A percentile compares a stretch with the other conserved stretches of the same genome.
These are phyloP conservation scores for Kwoniella europaea DNA, from an alignment of 768 basidiomycete species.

Conservation along the genomic window DNA sequence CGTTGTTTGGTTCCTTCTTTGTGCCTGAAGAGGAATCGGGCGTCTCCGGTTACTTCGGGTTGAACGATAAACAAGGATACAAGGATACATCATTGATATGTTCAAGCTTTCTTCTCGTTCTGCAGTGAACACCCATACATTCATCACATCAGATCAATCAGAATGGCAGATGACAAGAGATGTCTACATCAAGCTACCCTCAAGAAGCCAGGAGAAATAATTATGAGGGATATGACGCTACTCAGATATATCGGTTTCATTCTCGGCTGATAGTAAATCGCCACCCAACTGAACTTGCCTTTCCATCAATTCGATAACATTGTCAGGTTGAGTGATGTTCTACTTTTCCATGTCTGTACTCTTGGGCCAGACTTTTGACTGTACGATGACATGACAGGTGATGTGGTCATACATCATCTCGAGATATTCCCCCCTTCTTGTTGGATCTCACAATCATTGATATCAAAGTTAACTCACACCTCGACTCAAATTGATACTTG, in stretches of 20 bases:
- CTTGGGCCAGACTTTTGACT: background rate
- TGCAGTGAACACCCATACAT: too few relatives aligned
- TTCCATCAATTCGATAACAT: constrained; percentile 3
- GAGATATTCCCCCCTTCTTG: too few relatives aligned
- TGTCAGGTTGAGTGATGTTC: constrained; percentile 20
- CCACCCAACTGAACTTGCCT: constrained; percentile 10
- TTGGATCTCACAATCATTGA: too few relatives aligned
- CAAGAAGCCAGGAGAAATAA: background rate
- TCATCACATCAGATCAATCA: too few relatives aligned
- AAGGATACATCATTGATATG: background rate
- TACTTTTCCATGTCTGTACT: background rate
- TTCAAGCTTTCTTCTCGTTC: too few relatives aligned
- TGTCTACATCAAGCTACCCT: too few relatives aligned
- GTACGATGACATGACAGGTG: background rate
- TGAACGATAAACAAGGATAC: background rate
- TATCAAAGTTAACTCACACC: background rate
- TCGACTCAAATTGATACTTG: background rate
- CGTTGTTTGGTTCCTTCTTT: background rate
- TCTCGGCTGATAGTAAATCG: constrained; percentile 16
- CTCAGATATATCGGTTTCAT: constrained; percentile 3
- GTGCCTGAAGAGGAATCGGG: background rate
- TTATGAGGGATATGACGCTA: background rate
- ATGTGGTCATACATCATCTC: background rate
- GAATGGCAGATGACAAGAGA: too few relatives aligned
- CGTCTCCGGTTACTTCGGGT: background rate